A percentile compares a stretch with the other conserved stretches of the same genome.
Conservation (phyloP, 495 filamentous ascomycete genomes). For the Amorphotheca resinae region DNA sequence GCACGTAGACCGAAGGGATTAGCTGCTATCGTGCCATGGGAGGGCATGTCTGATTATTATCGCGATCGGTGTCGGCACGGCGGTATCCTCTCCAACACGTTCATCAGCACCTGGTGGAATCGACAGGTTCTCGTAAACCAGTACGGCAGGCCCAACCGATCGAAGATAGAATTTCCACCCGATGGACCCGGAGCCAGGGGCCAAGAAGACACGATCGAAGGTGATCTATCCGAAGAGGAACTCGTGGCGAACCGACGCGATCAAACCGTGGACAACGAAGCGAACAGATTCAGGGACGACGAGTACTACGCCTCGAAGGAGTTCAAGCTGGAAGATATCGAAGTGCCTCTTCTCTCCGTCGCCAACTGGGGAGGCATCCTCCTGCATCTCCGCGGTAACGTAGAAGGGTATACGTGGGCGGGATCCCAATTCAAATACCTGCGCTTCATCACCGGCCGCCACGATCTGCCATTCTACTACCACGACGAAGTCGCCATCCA, state of each 20-base stretch:
- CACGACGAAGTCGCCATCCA: slow-evolving; percentile 51
- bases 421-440: slow-evolving; percentile 52
- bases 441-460: slow-evolving; percentile 53
- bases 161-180: neutral
- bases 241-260: slow-evolving; percentile 38
- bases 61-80: slow-evolving; percentile 35
- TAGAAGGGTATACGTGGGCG: slow-evolving; percentile 47
- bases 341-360: slow-evolving; percentile 48
- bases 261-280: slow-evolving; percentile 43
- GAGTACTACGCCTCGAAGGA: slow-evolving; percentile 49
- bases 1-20: slow-evolving; percentile 27
- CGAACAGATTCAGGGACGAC: slow-evolving; percentile 43
- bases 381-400: slow-evolving; percentile 51
- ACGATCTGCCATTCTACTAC: slow-evolving; percentile 64
- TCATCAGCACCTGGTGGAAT: slow-evolving; percentile 49
- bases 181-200: slow-evolving; percentile 34
- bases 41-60: slow-evolving; percentile 31
- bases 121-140: slow-evolving; percentile 49
- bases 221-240: slow-evolving; percentile 36
- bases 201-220: slow-evolving; percentile 42
- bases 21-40: slow-evolving; percentile 33
- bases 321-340: slow-evolving; percentile 46
- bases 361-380: slow-evolving; percentile 51
- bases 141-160: slow-evolving; percentile 36
- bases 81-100: slow-evolving; percentile 48